Evolutionary conservation across 2,329 filamentous ascomycete genomes (phyloP), one percentile per base, ranked within the genome.

Genomic region (Penicillium sp.): DNA sequence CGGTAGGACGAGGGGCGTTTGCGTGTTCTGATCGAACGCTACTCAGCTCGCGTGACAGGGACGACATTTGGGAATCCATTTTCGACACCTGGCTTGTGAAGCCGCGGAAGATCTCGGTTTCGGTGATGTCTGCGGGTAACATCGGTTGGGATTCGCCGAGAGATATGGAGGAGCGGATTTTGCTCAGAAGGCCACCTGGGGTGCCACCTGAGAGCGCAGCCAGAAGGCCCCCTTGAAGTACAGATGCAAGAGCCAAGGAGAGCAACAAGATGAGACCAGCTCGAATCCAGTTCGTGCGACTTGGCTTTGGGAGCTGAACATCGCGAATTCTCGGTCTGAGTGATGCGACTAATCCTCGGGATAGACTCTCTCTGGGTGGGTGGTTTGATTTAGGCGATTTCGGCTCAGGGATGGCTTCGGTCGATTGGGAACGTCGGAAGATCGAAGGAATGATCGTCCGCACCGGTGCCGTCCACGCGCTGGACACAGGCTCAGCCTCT

Each of bases 1-100:
- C 55, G 10, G 55, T 60, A n/a, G 61, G 56, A 10, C 31, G 44
- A 7, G 62, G 50, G 3, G 54, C 48, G n/a, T 51, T 52, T 14
- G 50, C 42, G 6, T 58, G 41, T n/a, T 64, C 58, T 20, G 56
- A 56, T 27, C 51, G 56, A 29, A 66, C 49, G 14, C 52, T 54
- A 11, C 49, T 49, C 20, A 68, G 8, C 20, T 68, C 64, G 6
- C 49, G 52, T 11, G 64, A 64, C 9, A 68, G 40, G 5, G 66
- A 62, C 1, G 62, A 63, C 4, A 69, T 55, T 38, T 68, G 57
- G 2, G 51, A 42, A 23, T 61, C 57, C 23, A 69, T 57, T 31
- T 52, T 60, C 1, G 55, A 51, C 29, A 69, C 42, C 31, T 65
- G 57, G 18, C 51, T 54, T 22, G 52, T 56, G 13, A 68, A 52